Evolutionary conservation across 1,284 basidiomycete species (phyloP), one percentile per base, ranked within the genome.

Genomic region (Puccinia brachypodii): DNA sequence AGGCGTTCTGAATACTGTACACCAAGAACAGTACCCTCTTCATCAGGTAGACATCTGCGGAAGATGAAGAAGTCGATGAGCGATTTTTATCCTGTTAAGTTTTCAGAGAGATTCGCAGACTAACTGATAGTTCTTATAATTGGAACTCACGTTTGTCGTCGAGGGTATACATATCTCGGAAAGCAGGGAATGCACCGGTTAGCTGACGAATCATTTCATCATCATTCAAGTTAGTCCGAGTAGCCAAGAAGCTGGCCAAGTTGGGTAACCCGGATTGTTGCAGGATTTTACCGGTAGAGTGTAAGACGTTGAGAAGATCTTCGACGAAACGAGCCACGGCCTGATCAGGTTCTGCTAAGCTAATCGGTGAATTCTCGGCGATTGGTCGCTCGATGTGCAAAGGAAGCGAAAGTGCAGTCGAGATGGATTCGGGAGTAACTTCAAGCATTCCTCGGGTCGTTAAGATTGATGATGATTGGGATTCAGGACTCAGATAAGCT

Each of bases 91-190:
- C 25, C 22, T 25, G 31, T 22, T 22, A 64, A 28, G 22, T 42
- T n/a, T 8, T 33, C 58, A 44, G 47, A 33, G 14, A 36, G 56
- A 11, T 40, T 13, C 13, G 50, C 31, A 50, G 19, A 8, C 11
- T 8, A 66, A 69, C 13, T 19, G 38, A 31, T 28, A 66, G 69
- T 28, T 25, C 19, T 40, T 11, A 28, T 28, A 58, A 28, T 58
- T 14, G 1, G 28, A 9, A 68, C 64, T 22, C 40, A 68, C 64
- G 13, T 68, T 78, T 64, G 38, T 33, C 66, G 38, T 78, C 76
- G 31, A 78, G 33, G 28, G 68, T 78, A 56, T 78, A 78, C 76
- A 78, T 78, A 31, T 78, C 76, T 53, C 66, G 62, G 66, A 78
- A 78, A 68, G 50, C 4, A 53, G 62, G 22, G 53, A 78, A 78